Base-by-base conservation (phyloP, 331 rosid genomes). In the Malus hybrid region DNA sequence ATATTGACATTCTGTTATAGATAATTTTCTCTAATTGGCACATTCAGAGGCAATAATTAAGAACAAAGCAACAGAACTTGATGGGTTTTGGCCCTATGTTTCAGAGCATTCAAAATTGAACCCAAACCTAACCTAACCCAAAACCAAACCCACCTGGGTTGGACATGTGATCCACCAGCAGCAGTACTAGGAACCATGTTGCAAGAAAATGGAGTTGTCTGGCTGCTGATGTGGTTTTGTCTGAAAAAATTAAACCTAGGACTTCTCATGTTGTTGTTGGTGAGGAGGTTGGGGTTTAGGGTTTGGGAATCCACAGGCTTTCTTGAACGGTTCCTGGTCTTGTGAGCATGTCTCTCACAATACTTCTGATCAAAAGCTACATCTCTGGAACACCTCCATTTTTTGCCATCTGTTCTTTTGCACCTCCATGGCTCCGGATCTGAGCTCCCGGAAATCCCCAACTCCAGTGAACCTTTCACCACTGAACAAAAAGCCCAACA, bases 261-360 rank as follows among this genome's bases (percentile, higher is more conserved):
- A 70, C 72, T 75, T 32, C 71, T 73, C 63, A 69, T 53, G 20
- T 5, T 65, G 30, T 26, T 76, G 75, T 3, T 61, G 36, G 9
- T 34, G 50, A 33, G 5, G 46, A 70, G 65, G 65, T 80, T 78
- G 74, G 80, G 60, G 63, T 55, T 6, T 60, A 42, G 48, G 14
- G 48, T 42, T 42, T 42, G 14, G 48, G 62, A 76, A 71, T 81
- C 84, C 84, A 81, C 84, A 76, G 16, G 84, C 97, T 91, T 91
- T 91, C 95, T 91, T 91, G 97, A 91, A 91, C 97, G 97, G 78
- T 88, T 86, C 78, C 93, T 88, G 24, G 88, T 88, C 83, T 88
- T 87, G 77, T 91, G 95, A 81, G 87, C 83, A 83, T 91, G 97
- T 63, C 95, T 84, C 74, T 89, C 97, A 36, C 97, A 91, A 10